phyloP scores from a whole-genome alignment of 2,329 filamentous ascomycete species.

The Aspergillus carbonarius region DNA sequence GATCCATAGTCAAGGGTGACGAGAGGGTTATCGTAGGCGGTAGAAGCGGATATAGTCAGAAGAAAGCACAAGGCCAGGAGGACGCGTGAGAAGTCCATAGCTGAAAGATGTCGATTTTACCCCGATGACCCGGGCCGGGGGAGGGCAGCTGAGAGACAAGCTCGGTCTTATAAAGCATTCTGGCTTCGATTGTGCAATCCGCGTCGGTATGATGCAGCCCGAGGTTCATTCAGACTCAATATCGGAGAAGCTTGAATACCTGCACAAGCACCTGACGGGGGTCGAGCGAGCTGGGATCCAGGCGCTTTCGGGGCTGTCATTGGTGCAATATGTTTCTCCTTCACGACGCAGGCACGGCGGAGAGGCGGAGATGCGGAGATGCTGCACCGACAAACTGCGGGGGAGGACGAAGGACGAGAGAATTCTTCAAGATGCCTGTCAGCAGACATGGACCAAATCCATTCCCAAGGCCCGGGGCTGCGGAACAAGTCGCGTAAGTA shows the following conservation, averaged over 20 bases:
- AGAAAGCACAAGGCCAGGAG: conserved; percentile 2
- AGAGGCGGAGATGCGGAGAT: conserved; percentile 10
- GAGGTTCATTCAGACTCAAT: conserved; percentile 9
- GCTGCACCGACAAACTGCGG: conserved; percentile 7
- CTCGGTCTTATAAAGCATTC: not conserved
- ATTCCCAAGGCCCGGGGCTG: conserved; percentile 2
- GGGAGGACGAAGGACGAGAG: not conserved
- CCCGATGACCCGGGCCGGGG: not conserved
- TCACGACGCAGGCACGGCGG: not conserved
- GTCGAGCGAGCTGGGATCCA: not conserved
- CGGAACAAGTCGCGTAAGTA: not conserved
- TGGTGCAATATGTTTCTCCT: conserved; percentile 28
- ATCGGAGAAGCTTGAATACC: not conserved
- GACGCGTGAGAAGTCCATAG: conserved; percentile 14
- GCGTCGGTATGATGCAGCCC: conserved; percentile 14
- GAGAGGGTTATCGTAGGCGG: conserved; percentile 33
- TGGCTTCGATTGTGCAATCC: not conserved
- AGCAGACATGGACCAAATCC: not conserved
- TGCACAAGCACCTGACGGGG: not conserved
- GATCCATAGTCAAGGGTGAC: conserved; percentile 50
- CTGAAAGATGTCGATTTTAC: not conserved
- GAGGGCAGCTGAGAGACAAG: not conserved
- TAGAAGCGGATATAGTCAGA: conserved; percentile 10
- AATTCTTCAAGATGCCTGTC: not conserved
- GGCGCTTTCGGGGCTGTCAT: conserved; percentile 14